Conservation (phyloP, 2,329 filamentous ascomycete genomes). For the Fusarium brachygibbosum region DNA sequence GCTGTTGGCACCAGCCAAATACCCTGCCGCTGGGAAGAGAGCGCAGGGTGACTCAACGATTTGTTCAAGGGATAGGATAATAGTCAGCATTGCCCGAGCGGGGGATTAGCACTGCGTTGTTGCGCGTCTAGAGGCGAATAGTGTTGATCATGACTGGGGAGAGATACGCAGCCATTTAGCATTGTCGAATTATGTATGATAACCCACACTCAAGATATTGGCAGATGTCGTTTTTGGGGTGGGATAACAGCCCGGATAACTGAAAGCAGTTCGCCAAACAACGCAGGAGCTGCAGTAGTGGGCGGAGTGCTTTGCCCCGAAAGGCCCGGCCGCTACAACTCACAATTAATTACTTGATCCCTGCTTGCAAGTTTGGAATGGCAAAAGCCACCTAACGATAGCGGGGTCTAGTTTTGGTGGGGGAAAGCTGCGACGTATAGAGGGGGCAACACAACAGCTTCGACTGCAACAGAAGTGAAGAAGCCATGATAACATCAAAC, state of each 20-base stretch:
- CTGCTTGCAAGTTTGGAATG: constrained; percentile 10
- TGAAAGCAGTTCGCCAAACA: constrained; percentile 25
- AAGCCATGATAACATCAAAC: neutral
- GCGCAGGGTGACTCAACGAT: constrained; percentile 29
- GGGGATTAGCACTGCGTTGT: constrained; percentile 11
- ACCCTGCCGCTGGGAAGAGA: constrained; percentile 18
- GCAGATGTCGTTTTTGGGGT: constrained; percentile 27
- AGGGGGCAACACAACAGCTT: constrained; percentile 27
- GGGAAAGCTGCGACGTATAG: constrained; percentile 40
- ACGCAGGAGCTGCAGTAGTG: constrained; percentile 45
- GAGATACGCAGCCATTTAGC: constrained; percentile 6
- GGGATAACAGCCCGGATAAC: too few species aligned
- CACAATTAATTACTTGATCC: constrained; percentile 16
- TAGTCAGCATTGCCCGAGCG: constrained; percentile 26
- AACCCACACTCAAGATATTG: constrained; percentile 18
- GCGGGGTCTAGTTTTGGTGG: constrained; percentile 44
- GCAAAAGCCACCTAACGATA: constrained; percentile 34
- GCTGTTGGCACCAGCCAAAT: constrained; percentile 38
- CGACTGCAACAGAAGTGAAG: neutral
- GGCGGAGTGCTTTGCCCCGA: constrained; percentile 49
- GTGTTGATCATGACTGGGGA: constrained; percentile 9
- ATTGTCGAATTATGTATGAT: constrained; percentile 3
- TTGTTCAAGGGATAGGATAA: constrained; percentile 13
- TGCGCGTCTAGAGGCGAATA: constrained; percentile 10
- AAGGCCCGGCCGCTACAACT: constrained; percentile 38